Percentiles rank a stretch among this genome's conserved stretches.
These are phyloP conservation scores for Neoboletus subvelutipes DNA, from an alignment of 768 basidiomycete species.

Conservation along the genomic window DNA sequence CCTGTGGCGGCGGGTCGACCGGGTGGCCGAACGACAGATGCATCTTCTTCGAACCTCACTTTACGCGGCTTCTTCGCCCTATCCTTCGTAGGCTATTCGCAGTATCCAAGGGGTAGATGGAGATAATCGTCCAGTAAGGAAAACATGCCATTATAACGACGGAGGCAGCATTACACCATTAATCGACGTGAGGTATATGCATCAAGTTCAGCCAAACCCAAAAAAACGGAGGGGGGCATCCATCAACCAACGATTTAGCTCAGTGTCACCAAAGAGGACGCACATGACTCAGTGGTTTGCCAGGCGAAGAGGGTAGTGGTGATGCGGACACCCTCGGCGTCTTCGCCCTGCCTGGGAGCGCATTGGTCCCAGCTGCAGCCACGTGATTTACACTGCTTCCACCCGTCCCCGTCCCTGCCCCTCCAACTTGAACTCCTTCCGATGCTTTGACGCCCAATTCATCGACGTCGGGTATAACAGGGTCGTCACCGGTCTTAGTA, in stretches of 20 bases:
- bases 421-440: constrained; percentile 43
- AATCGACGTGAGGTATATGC: constrained; percentile 31
- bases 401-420: neutral
- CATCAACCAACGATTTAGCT: constrained; percentile 47
- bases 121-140: constrained; percentile 16
- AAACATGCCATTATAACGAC: constrained; percentile 28
- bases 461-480: constrained; percentile 33
- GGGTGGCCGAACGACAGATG: neutral
- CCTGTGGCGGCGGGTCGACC: neutral
- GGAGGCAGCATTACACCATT: constrained; percentile 31
- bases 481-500: constrained; percentile 46
- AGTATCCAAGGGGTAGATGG: constrained; percentile 7
- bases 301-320: constrained; percentile 44
- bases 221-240: constrained; percentile 15
- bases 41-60: constrained; percentile 25
- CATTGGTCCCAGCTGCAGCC: constrained; percentile 17
- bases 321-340: constrained; percentile 23
- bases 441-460: constrained; percentile 41
- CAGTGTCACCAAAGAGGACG: constrained; percentile 72
- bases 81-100: constrained; percentile 67
- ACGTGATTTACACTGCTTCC: constrained; percentile 18
- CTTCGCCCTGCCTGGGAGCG: constrained; percentile 15
- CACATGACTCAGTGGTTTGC: constrained; percentile 81
- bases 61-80: constrained; percentile 69
- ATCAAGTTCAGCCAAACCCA: constrained; percentile 16